These are phyloP conservation scores for Pisolithus microcarpus DNA, from an alignment of 768 basidiomycete species.

Conservation along the genomic window DNA sequence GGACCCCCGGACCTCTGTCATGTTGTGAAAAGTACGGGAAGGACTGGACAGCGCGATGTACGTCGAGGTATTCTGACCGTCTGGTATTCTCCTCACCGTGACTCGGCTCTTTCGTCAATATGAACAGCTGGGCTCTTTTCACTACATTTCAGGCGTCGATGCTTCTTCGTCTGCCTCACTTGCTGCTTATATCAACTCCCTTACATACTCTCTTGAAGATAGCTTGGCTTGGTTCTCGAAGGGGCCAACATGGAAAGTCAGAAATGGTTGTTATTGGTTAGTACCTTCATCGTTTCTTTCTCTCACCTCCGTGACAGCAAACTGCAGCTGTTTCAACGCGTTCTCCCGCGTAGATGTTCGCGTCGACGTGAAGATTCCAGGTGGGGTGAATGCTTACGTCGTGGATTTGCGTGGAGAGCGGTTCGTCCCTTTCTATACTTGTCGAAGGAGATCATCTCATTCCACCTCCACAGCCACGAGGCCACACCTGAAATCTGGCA, in stretches of 20 bases:
- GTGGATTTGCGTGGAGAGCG: constrained; percentile 92
- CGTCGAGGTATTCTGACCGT: constrained; percentile 23
- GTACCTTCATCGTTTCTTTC: constrained; percentile 18
- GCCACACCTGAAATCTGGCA: constrained; percentile 93
- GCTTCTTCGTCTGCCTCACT: constrained; percentile 96
- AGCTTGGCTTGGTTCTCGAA: constrained; percentile 89
- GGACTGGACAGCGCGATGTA: constrained; percentile 81
- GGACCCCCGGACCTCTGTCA: constrained; percentile 97
- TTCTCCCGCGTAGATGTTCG: constrained; percentile 95
- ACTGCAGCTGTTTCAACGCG: constrained; percentile 85
- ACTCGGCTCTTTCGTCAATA: constrained; percentile 3
- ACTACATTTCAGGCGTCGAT: constrained; percentile 97
- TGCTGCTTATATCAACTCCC: constrained; percentile 96
- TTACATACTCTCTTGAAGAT: constrained; percentile 94
- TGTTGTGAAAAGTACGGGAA: constrained; percentile 86
- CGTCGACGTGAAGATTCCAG: constrained; percentile 97
- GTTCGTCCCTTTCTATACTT: constrained; percentile 38
- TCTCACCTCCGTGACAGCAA: background rate
- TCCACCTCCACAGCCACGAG: constrained; percentile 56
- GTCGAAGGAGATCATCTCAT: background rate
- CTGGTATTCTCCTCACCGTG: background rate
- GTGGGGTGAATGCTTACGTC: constrained; percentile 90
- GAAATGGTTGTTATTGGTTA: constrained; percentile 89
- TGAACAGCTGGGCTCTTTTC: constrained; percentile 84
- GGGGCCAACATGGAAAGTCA: constrained; percentile 79